phyloP scores from a whole-genome alignment of 768 basidiomycete genomes.

The Harrya chromipes region DNA sequence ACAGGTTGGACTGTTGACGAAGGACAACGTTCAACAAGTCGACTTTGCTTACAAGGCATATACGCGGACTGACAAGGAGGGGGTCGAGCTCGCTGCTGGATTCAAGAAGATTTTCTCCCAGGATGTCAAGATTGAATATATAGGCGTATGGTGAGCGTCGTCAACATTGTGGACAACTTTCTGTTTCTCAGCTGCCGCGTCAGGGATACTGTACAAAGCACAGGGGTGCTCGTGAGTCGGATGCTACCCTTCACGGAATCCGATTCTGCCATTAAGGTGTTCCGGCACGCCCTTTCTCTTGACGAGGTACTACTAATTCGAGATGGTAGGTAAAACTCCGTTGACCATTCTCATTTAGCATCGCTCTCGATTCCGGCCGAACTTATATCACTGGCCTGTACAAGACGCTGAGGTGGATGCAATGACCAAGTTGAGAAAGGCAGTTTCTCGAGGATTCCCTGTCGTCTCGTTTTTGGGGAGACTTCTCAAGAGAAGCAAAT shows the following conservation, averaged over 20 bases:
- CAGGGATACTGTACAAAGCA: slow-evolving; percentile 80
- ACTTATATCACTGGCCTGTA: slow-evolving; percentile 49
- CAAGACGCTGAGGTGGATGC: slow-evolving; percentile 29
- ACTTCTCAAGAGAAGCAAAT: background rate
- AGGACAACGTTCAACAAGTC: slow-evolving; percentile 65
- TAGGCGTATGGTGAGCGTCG: slow-evolving; percentile 67
- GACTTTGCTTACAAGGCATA: slow-evolving; percentile 76
- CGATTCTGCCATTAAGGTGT: slow-evolving; percentile 62
- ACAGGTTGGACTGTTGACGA: slow-evolving; percentile 69
- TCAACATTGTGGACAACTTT: background rate
- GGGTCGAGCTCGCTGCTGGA: slow-evolving; percentile 49
- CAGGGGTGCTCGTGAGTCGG: slow-evolving; percentile 59
- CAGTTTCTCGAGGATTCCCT: background rate
- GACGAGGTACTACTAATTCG: slow-evolving; percentile 53
- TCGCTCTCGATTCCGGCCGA: slow-evolving; percentile 64
- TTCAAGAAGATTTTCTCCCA: slow-evolving; percentile 74
- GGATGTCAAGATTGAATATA: slow-evolving; percentile 67
- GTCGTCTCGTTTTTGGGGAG: background rate
- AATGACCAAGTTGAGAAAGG: background rate
- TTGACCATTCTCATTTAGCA: slow-evolving; percentile 39
- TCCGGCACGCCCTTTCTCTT: slow-evolving; percentile 74
- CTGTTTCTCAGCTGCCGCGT: slow-evolving; percentile 1
- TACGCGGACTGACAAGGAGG: slow-evolving; percentile 45
- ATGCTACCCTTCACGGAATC: slow-evolving; percentile 65
- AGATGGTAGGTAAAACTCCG: background rate